Evolutionary conservation across 1,139 yeast genomes (phyloP).

Genomic region (Geotrichum histeridarum): DNA sequence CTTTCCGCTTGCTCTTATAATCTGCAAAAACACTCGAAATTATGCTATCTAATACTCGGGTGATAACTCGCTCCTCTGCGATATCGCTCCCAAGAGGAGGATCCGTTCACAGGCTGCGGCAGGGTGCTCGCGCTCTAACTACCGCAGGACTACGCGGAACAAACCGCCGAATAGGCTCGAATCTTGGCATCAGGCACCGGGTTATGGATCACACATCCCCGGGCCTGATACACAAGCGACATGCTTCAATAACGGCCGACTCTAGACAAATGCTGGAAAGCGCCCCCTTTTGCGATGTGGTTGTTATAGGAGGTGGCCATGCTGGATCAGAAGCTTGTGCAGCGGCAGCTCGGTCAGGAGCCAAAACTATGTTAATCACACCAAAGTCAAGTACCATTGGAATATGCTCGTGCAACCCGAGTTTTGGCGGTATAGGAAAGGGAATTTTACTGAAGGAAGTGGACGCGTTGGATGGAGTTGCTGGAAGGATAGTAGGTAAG

Average conservation of each 20-base stretch:
- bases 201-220: background rate
- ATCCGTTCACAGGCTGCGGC: no score
- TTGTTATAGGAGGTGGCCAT: conserved; percentile 96
- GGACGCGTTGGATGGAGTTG: conserved; percentile 93
- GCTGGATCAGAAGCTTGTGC: conserved; percentile 98
- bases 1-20: no score
- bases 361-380: conserved; percentile 67
- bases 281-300: conserved; percentile 49
- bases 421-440: conserved; percentile 97
- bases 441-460: conserved; percentile 89
- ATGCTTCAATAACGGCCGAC: conserved; percentile 16
- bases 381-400: conserved; percentile 76
- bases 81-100: no score
- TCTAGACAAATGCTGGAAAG: conserved; percentile 7
- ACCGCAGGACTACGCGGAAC: no score
- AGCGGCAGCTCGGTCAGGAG: conserved; percentile 83
- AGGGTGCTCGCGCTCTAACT: no score
- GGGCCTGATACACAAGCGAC: conserved; percentile 1
- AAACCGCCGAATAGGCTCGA: no score
- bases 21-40: no score
- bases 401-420: conserved; percentile 94
- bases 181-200: background rate
- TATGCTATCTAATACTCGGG: no score
- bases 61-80: no score
- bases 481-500: conserved; percentile 57